Evolutionary conservation across 768 basidiomycete genomes (phyloP).

Genomic region (Tricholoma saponaceum): DNA sequence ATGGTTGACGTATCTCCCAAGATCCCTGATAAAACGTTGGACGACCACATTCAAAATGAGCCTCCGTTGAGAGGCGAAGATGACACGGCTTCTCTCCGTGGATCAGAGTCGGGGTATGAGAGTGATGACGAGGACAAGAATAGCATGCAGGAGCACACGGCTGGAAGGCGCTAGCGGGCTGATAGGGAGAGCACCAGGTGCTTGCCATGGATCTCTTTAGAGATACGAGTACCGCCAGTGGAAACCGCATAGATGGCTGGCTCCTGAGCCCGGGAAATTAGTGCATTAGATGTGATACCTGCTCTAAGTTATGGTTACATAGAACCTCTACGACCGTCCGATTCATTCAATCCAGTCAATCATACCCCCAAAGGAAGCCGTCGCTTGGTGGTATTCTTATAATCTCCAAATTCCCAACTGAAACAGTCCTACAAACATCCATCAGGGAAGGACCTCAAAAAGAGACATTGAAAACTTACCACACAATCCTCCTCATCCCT

Average conservation of each 20-base stretch:
- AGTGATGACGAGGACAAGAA: conserved; percentile 14
- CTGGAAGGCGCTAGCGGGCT: neutral
- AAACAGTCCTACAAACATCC: conserved; percentile 55
- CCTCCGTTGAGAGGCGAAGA: neutral
- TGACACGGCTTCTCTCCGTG: conserved; percentile 1
- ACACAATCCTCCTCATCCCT: conserved; percentile 62
- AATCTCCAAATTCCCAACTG: conserved; percentile 63
- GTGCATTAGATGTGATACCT: neutral
- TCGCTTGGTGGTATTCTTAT: conserved; percentile 19
- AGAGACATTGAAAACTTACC: conserved; percentile 34
- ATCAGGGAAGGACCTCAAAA: neutral
- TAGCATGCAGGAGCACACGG: neutral
- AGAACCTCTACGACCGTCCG: neutral
- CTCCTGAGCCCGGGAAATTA: neutral
- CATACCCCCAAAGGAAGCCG: neutral
- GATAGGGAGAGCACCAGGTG: neutral
- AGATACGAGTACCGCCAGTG: too few species aligned
- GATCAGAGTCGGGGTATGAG: conserved; percentile 13
- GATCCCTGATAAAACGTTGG: conserved; percentile 21
- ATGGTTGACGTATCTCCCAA: neutral
- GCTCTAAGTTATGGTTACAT: neutral
- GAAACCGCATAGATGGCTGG: neutral
- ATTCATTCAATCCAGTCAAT: neutral
- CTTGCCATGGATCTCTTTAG: neutral
- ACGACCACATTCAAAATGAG: conserved; percentile 2